Evolutionary conservation across 1,284 basidiomycete genomes (phyloP), one percentile per base, ranked within the genome.

Genomic region (Termitomyces sp.): DNA sequence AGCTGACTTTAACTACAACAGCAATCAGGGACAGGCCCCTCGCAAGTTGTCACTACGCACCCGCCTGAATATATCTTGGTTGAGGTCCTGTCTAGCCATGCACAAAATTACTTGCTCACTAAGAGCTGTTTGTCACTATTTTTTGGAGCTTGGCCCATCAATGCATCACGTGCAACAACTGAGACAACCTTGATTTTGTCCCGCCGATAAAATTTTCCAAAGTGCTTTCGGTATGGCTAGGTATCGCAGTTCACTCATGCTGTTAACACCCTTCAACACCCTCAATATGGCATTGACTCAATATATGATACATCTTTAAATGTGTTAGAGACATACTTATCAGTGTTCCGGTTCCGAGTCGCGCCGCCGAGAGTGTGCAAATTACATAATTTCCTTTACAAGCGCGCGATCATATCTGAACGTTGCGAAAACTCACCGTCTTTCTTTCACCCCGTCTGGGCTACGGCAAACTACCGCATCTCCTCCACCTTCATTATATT

Each of bases 1-100:
- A 41, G 81, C 72, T 28, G 72, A 68, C 68, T 92, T 93, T 59
- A 93, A 72, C 92, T 94, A 58, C 14, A 47, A 49, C 45, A 10
- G 38, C 7, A 21, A 38, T 51, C 43, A 49, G 50, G 19, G 34
- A 28, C 19, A 37, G 39, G 11, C 8, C 10, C 9, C 21, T 24
- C 30, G 35, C 24, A 16, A 35, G 51, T 10, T 5, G 11, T 19
- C 21, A 41, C 11, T n/a, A 62, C 65, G 44, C 47, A 73, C 71
- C 62, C 59, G 60, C 54, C 65, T 63, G 58, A 73, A 72, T 33
- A 65, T 62, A 13, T 62, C 56, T 55, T 69, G 65, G 13, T 63
- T 57, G 28, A 54, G 41, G 39, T 49, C 52, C 37, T 52, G 52
- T 8, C 14, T 46, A 40, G 48, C 43, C 39, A 50, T 45, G 13